A percentile compares a stretch with the other conserved stretches of the same genome.
phyloP scores from a whole-genome alignment of 768 basidiomycete genomes.

The Calocera viscosa region DNA sequence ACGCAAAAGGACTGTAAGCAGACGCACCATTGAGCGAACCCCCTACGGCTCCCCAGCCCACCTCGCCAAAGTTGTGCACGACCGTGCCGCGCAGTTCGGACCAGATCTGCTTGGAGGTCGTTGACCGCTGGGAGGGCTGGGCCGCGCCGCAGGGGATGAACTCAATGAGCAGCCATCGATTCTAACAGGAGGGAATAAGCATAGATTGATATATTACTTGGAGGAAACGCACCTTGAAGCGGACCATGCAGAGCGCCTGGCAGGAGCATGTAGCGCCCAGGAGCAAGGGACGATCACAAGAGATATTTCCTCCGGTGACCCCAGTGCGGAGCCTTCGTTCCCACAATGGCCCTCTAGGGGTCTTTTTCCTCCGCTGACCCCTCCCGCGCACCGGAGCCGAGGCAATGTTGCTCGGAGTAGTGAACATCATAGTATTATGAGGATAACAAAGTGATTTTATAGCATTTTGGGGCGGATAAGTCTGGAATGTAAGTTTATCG shows the following conservation, averaged over 20 bases:
- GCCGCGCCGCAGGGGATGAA: slow-evolving; percentile 38
- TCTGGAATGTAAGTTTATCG: no score
- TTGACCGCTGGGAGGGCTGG: slow-evolving; percentile 3
- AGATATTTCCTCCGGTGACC: no score
- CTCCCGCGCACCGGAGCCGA: no score
- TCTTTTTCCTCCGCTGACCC: no score
- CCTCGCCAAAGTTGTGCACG: slow-evolving; percentile 64
- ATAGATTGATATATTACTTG: not conserved
- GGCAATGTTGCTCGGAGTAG: no score
- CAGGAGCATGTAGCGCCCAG: not conserved
- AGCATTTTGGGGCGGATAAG: no score
- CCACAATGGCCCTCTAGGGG: no score
- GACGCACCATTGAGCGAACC: slow-evolving; percentile 53
- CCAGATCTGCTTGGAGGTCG: slow-evolving; percentile 48
- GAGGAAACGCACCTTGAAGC: slow-evolving; percentile 46
- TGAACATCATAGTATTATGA: no score
- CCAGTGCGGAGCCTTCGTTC: no score
- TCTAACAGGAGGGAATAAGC: slow-evolving; percentile 35
- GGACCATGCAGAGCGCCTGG: slow-evolving; percentile 37
- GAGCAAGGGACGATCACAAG: no score
- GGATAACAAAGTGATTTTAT: no score
- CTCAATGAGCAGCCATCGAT: slow-evolving; percentile 81
- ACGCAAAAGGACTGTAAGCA: no score
- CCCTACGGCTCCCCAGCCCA: slow-evolving; percentile 74
- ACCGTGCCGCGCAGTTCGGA: slow-evolving; percentile 57